Base-by-base conservation (phyloP, 768 basidiomycete genomes). In the Trametes meyenii region DNA sequence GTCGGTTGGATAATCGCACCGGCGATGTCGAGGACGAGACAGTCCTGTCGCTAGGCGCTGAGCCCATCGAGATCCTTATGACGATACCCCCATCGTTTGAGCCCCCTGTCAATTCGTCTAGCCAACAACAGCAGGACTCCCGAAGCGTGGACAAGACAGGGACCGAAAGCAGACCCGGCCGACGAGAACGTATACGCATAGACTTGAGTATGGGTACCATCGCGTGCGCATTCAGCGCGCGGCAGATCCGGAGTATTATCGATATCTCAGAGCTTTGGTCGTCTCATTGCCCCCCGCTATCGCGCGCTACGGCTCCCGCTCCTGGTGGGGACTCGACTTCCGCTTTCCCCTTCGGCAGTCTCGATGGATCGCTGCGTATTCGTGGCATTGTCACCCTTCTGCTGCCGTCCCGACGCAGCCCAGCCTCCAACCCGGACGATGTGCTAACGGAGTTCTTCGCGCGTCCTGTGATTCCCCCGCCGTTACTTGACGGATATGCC, bases 41-140 rank as follows among this genome's bases (percentile, higher is more conserved):
- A 8, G 64, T 94, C 10, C 57, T 91, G 14, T 88, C 86, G 6
- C 80, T 92, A 54, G 85, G 87, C 17, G 70, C 79, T 14, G 83
- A 87, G 33, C 85, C 91, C 19, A 78, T 93, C 50, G 70, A 81
- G 3, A 62, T 92, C 48, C 77, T 78, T 45, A 71, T 93, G 19
- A 74, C 73, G 36, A 87, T 84, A 0, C 82, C 84, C 45, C 62
- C 56, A 39, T 65, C 52, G 61, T 29, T 21, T 0, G 5, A 50
- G 1, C 42, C 46, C 5, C 35, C 35, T 26, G 40, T 21, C 26
- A 13, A 23, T n/a, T 50, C 33, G 6, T 2, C 39, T 4, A 53
- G 36, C 12, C 13, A n/a, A 4, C 13, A n/a, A 4, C 6, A 2
- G 11, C n/a, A 39, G 14, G n/a, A 33, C n/a, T 16, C 29, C 4